Base-by-base conservation (phyloP, 192 early-diverging fungal species). In the Diversispora epigaea region DNA sequence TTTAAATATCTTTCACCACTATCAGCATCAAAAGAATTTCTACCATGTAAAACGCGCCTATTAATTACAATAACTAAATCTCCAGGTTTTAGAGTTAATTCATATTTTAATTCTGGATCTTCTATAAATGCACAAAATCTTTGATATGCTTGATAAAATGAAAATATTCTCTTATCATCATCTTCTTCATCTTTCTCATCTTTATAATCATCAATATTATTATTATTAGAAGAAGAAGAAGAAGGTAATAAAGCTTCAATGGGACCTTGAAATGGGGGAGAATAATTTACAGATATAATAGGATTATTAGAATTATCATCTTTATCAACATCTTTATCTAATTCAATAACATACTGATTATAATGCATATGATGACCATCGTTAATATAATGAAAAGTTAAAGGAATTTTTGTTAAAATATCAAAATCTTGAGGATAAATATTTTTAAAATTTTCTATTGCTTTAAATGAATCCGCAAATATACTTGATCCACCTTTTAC, bases 211-310 rank as follows among this genome's bases (percentile, higher is more conserved):
- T 32, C 25, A 32, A 32, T 32, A 32, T 32, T 32, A 1, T 32
- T 32, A 32, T 32, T 32, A 32, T 32, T 32, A 32, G 25, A 32
- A 32, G 25, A 32, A 32, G 25, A 32, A 32, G 25, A 32, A 32
- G 25, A 32, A 32, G 25, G 25, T 9, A 62, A 63, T n/a, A 69
- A 55, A 6, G 78, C 9, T 49, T 83, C 82, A 46, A 92, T 69
- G 12, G 91, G 92, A 0, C 92, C 93, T 81, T 94, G 93, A 84
- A 95, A 95, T 39, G 93, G 93, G 25, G 93, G 93, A 0, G 91
- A 80, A 68, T 95, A 94, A 76, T 91, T 92, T 11, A 94, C 88
- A 25, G 78, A 87, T 65, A 80, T 76, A 15, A 80, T 32, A 32
- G 25, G 25, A 32, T 32, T 32, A 32, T 32, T 32, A 32, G 25